A percentile compares a stretch with the other conserved stretches of the same genome.
Conservation (phyloP, 345 rosid genomes). For the Salix koriyanagi region DNA sequence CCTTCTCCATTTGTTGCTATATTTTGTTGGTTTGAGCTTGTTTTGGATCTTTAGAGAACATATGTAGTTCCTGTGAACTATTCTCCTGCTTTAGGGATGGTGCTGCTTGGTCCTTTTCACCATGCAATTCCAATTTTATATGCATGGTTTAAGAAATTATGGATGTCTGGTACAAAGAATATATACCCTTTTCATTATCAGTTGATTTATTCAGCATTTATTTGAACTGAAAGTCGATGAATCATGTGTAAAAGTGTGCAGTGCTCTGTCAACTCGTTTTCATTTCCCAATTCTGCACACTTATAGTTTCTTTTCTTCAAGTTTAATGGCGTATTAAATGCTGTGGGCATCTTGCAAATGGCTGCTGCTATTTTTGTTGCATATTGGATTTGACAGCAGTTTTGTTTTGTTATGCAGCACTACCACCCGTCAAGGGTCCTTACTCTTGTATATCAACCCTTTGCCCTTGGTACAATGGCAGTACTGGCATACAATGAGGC, state of each 20-base stretch:
- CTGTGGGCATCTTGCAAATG: neutral
- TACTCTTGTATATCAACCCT: constrained; percentile 75
- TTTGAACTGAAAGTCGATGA: neutral
- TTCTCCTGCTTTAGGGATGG: neutral
- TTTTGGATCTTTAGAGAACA: neutral
- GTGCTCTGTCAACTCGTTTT: neutral
- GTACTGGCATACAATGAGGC: constrained; percentile 62
- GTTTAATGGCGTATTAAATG: neutral
- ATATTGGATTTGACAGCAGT: constrained; percentile 1
- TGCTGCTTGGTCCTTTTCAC: neutral
- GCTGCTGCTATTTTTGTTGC: neutral
- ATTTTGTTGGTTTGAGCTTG: neutral
- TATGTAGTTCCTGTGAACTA: too few relatives aligned
- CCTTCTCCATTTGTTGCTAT: neutral
- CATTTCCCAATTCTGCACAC: too few relatives aligned
- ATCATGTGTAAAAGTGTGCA: neutral
- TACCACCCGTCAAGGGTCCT: constrained; percentile 77
- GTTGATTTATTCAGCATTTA: neutral
- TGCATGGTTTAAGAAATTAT: neutral
- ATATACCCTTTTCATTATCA: neutral
- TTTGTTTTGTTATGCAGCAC: constrained; percentile 34
- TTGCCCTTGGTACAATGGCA: constrained; percentile 57
- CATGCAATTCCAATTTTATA: neutral
- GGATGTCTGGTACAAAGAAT: neutral
- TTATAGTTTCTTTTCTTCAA: neutral